Evolutionary conservation across 345 rosid species (phyloP).

Genomic region (Mallotus nudiflorus): DNA sequence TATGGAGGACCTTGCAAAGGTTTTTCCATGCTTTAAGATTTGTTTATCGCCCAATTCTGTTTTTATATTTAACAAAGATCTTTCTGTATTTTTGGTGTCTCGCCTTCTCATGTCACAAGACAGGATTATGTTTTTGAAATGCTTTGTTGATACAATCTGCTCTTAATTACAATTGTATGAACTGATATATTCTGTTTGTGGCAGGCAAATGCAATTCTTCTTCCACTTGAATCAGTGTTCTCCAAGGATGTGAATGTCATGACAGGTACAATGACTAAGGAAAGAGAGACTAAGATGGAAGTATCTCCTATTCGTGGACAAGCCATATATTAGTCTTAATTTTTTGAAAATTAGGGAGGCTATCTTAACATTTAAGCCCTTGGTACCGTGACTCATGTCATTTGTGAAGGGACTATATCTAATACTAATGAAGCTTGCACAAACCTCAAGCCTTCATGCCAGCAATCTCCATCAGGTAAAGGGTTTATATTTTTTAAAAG

Average conservation of each 20-base stretch:
- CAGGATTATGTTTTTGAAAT: constrained; percentile 13
- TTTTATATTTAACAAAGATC: constrained; percentile 7
- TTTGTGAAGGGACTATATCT: constrained; percentile 66
- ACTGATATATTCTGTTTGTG: constrained; percentile 9
- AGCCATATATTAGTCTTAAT: constrained; percentile 86
- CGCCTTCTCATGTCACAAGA: constrained; percentile 7
- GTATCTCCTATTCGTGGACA: constrained; percentile 86
- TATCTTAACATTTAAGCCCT: constrained; percentile 56
- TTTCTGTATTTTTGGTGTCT: constrained; percentile 1
- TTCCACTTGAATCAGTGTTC: constrained; percentile 70
- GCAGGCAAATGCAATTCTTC: constrained; percentile 79
- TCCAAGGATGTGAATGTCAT: constrained; percentile 86
- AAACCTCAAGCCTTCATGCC: constrained; percentile 81
- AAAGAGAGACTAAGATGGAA: constrained; percentile 73
- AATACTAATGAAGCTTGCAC: constrained; percentile 71
- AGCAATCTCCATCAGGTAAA: constrained; percentile 83
- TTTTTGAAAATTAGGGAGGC: constrained; percentile 72
- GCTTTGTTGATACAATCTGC: background rate
- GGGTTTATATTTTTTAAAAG: too few relatives aligned
- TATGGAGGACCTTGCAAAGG: constrained; percentile 83
- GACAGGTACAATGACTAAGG: constrained; percentile 72
- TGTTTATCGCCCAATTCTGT: constrained; percentile 7
- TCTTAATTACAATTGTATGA: constrained; percentile 16
- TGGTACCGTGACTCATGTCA: constrained; percentile 50
- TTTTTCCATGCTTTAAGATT: constrained; percentile 28